phyloP scores from a whole-genome alignment of 768 basidiomycete genomes.

The Kwoniella dejecticola region DNA sequence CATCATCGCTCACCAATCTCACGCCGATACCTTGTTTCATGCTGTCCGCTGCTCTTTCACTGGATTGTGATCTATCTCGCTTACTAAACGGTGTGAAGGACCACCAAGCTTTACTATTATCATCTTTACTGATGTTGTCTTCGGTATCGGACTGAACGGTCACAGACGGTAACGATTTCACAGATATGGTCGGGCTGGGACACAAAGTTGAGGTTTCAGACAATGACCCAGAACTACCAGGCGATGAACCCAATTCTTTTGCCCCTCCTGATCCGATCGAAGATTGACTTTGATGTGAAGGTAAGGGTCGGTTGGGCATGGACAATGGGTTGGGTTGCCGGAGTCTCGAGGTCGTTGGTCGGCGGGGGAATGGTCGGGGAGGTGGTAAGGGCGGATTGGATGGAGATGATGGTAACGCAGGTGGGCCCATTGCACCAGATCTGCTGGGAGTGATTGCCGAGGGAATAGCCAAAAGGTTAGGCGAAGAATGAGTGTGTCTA shows the following conservation, averaged over 20 bases:
- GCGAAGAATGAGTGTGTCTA: conserved; percentile 29
- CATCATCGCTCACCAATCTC: not conserved
- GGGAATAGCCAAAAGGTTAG: conserved; percentile 17
- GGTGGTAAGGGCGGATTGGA: conserved; percentile 20
- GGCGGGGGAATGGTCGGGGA: conserved; percentile 16
- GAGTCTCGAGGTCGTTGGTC: conserved; percentile 30
- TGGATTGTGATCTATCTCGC: conserved; percentile 1
- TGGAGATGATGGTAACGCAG: conserved; percentile 5
- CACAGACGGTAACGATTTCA: conserved; percentile 13
- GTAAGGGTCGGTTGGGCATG: conserved; percentile 11
- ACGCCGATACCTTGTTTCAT: not conserved
- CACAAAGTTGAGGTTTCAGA: conserved; percentile 13
- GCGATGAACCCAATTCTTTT: conserved; percentile 16
- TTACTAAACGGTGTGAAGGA: not conserved
- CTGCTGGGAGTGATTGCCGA: not conserved
- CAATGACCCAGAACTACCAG: conserved; percentile 8
- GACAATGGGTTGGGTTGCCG: conserved; percentile 27
- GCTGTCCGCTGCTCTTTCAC: not conserved
- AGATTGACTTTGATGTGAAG: not conserved
- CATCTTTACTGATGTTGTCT: not conserved
- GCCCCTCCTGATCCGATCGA: not conserved
- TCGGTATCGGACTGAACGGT: not conserved
- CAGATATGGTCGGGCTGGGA: conserved; percentile 13
- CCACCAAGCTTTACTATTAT: conserved; percentile 3
- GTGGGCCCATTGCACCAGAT: conserved; percentile 9